Evolutionary conservation across 2,329 filamentous ascomycete species (phyloP).

Genomic region (Pseudogymnoascus sp.): DNA sequence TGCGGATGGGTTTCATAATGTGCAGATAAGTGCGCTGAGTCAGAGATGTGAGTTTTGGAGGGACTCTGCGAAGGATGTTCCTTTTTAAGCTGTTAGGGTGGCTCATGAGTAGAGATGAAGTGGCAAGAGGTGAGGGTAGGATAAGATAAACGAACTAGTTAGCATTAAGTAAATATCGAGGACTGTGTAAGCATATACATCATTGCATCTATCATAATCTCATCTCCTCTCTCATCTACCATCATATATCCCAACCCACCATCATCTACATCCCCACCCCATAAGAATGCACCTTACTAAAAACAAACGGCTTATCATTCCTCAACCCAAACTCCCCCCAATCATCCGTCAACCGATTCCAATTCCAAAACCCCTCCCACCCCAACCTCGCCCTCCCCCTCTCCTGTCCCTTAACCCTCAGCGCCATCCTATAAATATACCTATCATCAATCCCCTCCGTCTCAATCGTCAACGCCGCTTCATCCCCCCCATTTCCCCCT

Average conservation of each 20-base stretch:
- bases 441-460: constrained; percentile 71
- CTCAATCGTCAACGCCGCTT: constrained; percentile 45
- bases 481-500: constrained; percentile 21
- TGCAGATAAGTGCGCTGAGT: constrained; percentile 32
- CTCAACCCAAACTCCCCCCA: constrained; percentile 69
- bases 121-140: not conserved
- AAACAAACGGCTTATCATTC: constrained; percentile 58
- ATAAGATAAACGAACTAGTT: not conserved
- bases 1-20: constrained; percentile 35
- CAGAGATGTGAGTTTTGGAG: constrained; percentile 47
- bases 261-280: constrained; percentile 37
- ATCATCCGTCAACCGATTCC: constrained; percentile 82
- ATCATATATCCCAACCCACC: not conserved
- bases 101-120: not conserved
- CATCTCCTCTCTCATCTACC: not conserved
- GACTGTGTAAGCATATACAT: not conserved
- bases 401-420: constrained; percentile 58
- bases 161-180: not conserved
- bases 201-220: not conserved
- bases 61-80: constrained; percentile 35
- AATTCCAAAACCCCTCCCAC: constrained; percentile 88
- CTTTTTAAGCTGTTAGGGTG: constrained; percentile 29
- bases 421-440: constrained; percentile 78
- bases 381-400: constrained; percentile 72
- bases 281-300: constrained; percentile 57